Percentiles rank a stretch among this genome's conserved stretches.
Conservation (phyloP, 2,329 filamentous ascomycete genomes). For the Microsporum audouinii region DNA sequence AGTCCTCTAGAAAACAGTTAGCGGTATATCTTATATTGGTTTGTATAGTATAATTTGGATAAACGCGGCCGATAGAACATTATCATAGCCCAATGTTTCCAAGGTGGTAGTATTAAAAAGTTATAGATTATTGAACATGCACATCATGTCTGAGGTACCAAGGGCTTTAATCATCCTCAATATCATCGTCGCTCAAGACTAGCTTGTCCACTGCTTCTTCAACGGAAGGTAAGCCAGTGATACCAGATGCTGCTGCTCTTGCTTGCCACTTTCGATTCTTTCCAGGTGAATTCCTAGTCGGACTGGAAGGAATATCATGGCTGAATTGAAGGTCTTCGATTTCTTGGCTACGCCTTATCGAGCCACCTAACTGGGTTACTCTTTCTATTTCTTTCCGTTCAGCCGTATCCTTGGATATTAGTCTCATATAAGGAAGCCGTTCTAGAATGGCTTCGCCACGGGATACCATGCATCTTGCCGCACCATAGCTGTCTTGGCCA, state of each 20-base stretch:
- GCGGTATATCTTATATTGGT: no score
- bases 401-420: slow-evolving; percentile 40
- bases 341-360: slow-evolving; percentile 37
- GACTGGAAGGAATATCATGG: not conserved
- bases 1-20: not conserved
- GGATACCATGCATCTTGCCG: slow-evolving; percentile 23
- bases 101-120: not conserved
- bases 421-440: slow-evolving; percentile 71
- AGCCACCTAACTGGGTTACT: slow-evolving; percentile 55
- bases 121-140: not conserved
- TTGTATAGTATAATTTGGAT: not conserved
- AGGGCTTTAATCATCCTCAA: slow-evolving; percentile 47
- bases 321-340: slow-evolving; percentile 22
- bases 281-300: slow-evolving; percentile 3
- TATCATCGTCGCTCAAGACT: slow-evolving; percentile 71
- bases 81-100: not conserved
- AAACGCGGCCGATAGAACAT: not conserved
- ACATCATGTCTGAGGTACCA: not conserved
- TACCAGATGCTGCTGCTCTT: not conserved
- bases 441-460: slow-evolving; percentile 51
- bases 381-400: slow-evolving; percentile 51
- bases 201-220: slow-evolving; percentile 51
- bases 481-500: not conserved
- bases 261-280: not conserved
- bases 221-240: slow-evolving; percentile 17